These are phyloP conservation scores for Cercospora zeina DNA, from an alignment of 2,329 filamentous ascomycete genomes.

Conservation along the genomic window DNA sequence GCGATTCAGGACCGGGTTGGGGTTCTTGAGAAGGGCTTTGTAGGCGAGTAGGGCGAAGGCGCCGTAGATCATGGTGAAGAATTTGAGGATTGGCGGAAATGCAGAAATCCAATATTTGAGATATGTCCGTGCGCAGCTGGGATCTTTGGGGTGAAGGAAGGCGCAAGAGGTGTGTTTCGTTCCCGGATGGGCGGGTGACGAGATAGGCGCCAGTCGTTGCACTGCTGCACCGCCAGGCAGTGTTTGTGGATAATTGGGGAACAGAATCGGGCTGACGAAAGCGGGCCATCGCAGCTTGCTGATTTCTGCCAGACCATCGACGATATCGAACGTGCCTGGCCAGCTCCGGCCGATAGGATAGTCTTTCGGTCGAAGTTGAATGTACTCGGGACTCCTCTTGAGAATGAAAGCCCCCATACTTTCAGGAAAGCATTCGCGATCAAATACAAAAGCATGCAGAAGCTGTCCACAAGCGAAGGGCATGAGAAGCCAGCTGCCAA, in stretches of 20 bases:
- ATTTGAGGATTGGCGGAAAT: constrained; percentile 74
- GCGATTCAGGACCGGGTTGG: constrained; percentile 64
- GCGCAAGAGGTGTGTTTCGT: constrained; percentile 86
- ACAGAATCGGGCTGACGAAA: constrained; percentile 83
- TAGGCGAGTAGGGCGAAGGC: constrained; percentile 69
- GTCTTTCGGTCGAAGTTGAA: constrained; percentile 68
- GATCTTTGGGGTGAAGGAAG: constrained; percentile 80
- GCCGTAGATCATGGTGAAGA: constrained; percentile 74
- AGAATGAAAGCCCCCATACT: constrained; percentile 66
- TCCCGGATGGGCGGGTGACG: constrained; percentile 80
- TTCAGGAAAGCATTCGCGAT: constrained; percentile 55
- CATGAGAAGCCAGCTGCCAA: constrained; percentile 55
- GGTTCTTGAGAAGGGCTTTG: constrained; percentile 67
- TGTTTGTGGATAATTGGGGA: constrained; percentile 60
- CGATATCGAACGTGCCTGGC: constrained; percentile 73
- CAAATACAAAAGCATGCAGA: constrained; percentile 54
- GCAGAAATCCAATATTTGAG: constrained; percentile 82
- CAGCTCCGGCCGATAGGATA: constrained; percentile 72
- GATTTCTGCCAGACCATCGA: constrained; percentile 79
- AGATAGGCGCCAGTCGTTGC: constrained; percentile 71
- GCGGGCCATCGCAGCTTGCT: constrained; percentile 82
- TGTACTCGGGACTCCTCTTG: constrained; percentile 72
- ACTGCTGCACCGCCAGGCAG: constrained; percentile 62
- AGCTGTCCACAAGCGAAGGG: constrained; percentile 52
- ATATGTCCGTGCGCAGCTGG: constrained; percentile 84